Evolutionary conservation across 306 rosid genomes (phyloP).

Genomic region (Aeschynomene evenia): DNA sequence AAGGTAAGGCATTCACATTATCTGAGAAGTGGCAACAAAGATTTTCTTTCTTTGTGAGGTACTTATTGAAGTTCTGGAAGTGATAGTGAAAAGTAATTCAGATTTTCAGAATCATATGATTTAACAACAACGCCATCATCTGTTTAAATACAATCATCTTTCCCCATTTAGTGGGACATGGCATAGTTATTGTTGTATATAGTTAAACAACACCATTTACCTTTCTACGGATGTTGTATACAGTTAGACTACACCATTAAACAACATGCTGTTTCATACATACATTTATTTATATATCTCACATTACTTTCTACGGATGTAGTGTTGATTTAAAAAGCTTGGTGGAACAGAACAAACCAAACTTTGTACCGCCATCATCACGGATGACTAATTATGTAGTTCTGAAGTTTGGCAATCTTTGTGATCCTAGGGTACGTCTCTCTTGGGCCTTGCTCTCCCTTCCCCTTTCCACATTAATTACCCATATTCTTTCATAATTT

Average conservation of each 20-base stretch:
- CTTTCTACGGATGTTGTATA: no score
- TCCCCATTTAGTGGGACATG: no score
- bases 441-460: not conserved
- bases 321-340: slow-evolving; percentile 94
- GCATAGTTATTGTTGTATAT: no score
- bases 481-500: not conserved
- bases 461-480: not conserved
- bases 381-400: slow-evolving; percentile 91
- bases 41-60: not conserved
- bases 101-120: slow-evolving; percentile 1
- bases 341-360: slow-evolving; percentile 83
- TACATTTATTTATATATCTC: slow-evolving; percentile 13
- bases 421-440: slow-evolving; percentile 53
- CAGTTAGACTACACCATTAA: no score
- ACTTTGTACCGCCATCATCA: slow-evolving; percentile 83
- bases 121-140: no score
- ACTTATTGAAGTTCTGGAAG: not conserved
- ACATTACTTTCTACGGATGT: slow-evolving; percentile 32
- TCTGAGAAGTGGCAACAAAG: not conserved
- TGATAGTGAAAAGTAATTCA: not conserved
- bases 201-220: no score
- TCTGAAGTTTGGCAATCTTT: slow-evolving; percentile 75
- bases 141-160: no score
- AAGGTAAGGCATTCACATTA: not conserved
- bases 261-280: not conserved